Conservation (phyloP, 208 protist genomes). For the Acanthamoeba castellanii region DNA sequence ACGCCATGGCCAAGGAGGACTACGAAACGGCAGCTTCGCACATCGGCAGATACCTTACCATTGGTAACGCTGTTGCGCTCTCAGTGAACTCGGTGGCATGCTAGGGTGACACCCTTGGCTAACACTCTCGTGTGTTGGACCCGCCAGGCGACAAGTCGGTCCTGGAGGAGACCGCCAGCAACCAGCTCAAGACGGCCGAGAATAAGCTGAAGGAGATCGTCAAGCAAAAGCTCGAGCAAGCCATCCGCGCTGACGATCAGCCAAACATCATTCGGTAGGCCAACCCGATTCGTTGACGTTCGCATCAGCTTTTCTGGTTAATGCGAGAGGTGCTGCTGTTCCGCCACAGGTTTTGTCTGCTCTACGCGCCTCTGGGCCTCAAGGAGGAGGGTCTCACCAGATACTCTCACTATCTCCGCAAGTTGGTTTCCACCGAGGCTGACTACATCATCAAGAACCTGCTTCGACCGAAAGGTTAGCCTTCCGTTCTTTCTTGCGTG, state of each 20-base stretch:
- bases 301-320: neutral
- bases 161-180: slow-evolving; percentile 56
- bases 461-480: slow-evolving; percentile 46
- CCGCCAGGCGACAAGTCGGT: slow-evolving; percentile 54
- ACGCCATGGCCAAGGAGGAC: slow-evolving; percentile 59
- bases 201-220: slow-evolving; percentile 72
- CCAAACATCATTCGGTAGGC: slow-evolving; percentile 63
- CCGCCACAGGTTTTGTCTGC: slow-evolving; percentile 31
- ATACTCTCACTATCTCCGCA: slow-evolving; percentile 64
- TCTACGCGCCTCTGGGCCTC: slow-evolving; percentile 54
- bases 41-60: slow-evolving; percentile 62
- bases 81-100: neutral
- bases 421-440: slow-evolving; percentile 40
- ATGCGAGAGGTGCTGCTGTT: neutral
- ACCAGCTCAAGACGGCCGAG: slow-evolving; percentile 68
- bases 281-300: neutral
- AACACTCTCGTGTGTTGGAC: neutral
- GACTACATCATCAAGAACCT: slow-evolving; percentile 69
- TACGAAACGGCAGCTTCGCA: slow-evolving; percentile 65
- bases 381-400: slow-evolving; percentile 57
- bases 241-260: slow-evolving; percentile 66
- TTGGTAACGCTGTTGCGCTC: neutral
- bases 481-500: neutral
- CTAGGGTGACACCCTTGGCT: neutral
- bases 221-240: slow-evolving; percentile 61